Evolutionary conservation across 257 asterid genomes (phyloP).

Genomic region (Agastache rugosa): DNA sequence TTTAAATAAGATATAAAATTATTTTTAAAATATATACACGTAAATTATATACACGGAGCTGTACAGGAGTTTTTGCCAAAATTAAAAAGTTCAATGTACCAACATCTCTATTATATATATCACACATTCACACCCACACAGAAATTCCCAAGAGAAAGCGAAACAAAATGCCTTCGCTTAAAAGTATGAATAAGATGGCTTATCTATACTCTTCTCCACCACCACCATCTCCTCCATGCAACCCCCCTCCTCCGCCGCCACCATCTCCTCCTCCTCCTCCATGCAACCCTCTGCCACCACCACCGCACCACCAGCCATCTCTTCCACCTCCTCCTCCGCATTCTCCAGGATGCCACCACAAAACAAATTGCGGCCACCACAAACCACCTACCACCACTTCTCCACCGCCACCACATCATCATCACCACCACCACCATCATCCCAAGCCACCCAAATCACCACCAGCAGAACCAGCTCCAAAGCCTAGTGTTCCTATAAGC

Average conservation of each 20-base stretch:
- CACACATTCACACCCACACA: too few relatives aligned
- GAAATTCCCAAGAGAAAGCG: not conserved
- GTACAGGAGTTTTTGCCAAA: too few relatives aligned
- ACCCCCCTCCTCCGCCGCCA: slow-evolving; percentile 20
- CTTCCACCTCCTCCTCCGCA: slow-evolving; percentile 30
- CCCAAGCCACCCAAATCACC: slow-evolving; percentile 19
- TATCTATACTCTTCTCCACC: slow-evolving; percentile 48
- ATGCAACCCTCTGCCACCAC: slow-evolving; percentile 19
- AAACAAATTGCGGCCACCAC: slow-evolving; percentile 32
- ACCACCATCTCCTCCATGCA: slow-evolving; percentile 38
- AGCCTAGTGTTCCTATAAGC: slow-evolving; percentile 18
- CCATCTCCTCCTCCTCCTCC: slow-evolving; percentile 28
- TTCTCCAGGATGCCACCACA: slow-evolving; percentile 24
- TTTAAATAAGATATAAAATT: too few relatives aligned
- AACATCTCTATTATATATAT: not conserved
- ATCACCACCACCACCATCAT: slow-evolving; percentile 17
- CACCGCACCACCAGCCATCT: slow-evolving; percentile 30
- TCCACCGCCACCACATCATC: slow-evolving; percentile 29
- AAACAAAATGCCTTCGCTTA: slow-evolving; percentile 44
- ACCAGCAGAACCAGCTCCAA: slow-evolving; percentile 37
- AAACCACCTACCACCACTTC: slow-evolving; percentile 39
- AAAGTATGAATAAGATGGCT: slow-evolving; percentile 39
- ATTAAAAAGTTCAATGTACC: too few relatives aligned
- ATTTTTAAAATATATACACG: too few relatives aligned
- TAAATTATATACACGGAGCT: too few relatives aligned